Conservation (phyloP, 78 protist genomes). For the Protostelium mycophagum region DNA sequence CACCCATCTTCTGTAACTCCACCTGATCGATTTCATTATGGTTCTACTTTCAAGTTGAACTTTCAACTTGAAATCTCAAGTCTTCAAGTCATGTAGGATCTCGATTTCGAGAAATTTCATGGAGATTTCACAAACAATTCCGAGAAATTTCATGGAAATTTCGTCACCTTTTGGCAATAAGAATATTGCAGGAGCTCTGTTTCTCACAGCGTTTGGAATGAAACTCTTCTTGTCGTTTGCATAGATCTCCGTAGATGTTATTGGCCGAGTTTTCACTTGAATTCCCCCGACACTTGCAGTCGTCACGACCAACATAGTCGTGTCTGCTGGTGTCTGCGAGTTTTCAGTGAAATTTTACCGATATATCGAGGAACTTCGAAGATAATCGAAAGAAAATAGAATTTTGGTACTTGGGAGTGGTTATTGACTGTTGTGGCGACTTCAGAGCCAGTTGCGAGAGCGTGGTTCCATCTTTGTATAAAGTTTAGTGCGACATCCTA, state of each 20-base stretch:
- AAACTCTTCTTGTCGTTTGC: neutral
- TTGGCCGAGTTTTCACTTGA: neutral
- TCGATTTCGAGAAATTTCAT: too few species aligned
- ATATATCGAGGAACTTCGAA: too few species aligned
- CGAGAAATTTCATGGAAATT: too few species aligned
- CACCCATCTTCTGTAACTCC: neutral
- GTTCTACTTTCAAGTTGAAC: too few species aligned
- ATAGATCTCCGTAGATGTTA: neutral
- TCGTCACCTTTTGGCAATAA: neutral
- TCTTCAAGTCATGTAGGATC: too few species aligned
- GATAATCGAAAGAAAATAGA: too few species aligned
- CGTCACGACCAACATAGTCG: neutral
- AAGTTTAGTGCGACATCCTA: slow-evolving; percentile 78
- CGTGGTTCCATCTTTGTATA: slow-evolving; percentile 79
- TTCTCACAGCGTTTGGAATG: neutral
- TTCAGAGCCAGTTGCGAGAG: neutral
- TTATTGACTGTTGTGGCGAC: neutral
- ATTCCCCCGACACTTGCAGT: neutral
- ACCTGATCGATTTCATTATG: too few species aligned
- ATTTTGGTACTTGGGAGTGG: too few species aligned
- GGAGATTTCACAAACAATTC: too few species aligned
- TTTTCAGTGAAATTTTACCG: too few species aligned
- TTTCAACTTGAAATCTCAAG: too few species aligned
- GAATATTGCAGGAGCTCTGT: neutral
- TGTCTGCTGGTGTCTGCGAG: neutral